A percentile compares a stretch with the other conserved stretches of the same genome.
These are phyloP conservation scores for Colletotrichum abscissum DNA, from an alignment of 2,329 filamentous ascomycete species.

Conservation along the genomic window DNA sequence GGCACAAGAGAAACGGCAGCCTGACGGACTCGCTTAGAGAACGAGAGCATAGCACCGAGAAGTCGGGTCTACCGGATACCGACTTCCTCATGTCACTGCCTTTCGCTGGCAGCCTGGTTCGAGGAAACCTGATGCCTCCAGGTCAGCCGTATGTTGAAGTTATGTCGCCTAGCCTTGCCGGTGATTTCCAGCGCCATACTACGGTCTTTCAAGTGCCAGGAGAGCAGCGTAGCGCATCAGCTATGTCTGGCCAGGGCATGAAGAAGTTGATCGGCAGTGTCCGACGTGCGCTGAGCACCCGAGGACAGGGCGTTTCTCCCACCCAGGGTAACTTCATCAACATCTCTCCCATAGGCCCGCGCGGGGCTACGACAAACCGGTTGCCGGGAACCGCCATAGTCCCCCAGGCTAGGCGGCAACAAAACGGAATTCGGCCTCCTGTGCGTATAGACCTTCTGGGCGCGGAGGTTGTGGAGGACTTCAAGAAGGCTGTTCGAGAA, in stretches of 20 bases:
- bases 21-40: conserved; percentile 82
- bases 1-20: conserved; percentile 87
- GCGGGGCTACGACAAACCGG: conserved; percentile 66
- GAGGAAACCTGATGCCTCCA: conserved; percentile 86
- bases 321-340: conserved; percentile 60
- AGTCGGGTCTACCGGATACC: conserved; percentile 60
- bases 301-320: conserved; percentile 55
- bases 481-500: conserved; percentile 79
- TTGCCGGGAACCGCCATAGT: conserved; percentile 71
- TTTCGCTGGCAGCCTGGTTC: conserved; percentile 85
- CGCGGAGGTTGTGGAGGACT: conserved; percentile 82
- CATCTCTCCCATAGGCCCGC: conserved; percentile 61
- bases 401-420: conserved; percentile 61
- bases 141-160: conserved; percentile 83
- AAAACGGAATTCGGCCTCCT: conserved; percentile 59
- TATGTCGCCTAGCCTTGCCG: conserved; percentile 61
- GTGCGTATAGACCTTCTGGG: conserved; percentile 84
- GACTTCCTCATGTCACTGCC: conserved; percentile 72
- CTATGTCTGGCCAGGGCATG: conserved; percentile 79
- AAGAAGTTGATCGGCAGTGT: conserved; percentile 89
- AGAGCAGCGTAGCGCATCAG: conserved; percentile 55
- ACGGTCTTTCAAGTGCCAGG: conserved; percentile 60
- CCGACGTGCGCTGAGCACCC: conserved; percentile 80
- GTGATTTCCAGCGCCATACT: conserved; percentile 61
- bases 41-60: conserved; percentile 68